A percentile compares a stretch with the other conserved stretches of the same genome.
These are phyloP conservation scores for Russula sp. DNA, from an alignment of 768 basidiomycete genomes.

Conservation along the genomic window DNA sequence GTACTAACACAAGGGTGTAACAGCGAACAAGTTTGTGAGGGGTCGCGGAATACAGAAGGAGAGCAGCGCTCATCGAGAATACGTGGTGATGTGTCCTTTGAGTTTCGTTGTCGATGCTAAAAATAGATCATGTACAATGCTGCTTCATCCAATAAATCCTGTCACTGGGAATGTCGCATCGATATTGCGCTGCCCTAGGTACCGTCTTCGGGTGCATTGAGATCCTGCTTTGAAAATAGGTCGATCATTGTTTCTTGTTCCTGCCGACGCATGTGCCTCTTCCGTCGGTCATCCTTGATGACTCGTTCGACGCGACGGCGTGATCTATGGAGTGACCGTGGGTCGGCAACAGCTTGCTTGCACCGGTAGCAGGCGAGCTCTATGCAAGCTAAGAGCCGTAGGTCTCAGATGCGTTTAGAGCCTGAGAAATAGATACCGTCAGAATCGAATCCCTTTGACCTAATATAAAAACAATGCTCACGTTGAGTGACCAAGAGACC, in stretches of 20 bases:
- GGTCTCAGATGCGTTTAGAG: conserved; percentile 81
- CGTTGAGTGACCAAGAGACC: conserved; percentile 83
- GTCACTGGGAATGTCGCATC: conserved; percentile 10
- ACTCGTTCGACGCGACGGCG: conserved; percentile 72
- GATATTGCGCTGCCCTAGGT: conserved; percentile 6
- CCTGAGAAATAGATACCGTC: conserved; percentile 43
- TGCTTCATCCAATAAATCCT: conserved; percentile 25
- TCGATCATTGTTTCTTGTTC: conserved; percentile 82
- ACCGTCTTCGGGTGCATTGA: conserved; percentile 33
- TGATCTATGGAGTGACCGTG: conserved; percentile 58
- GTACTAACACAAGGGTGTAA: conserved; percentile 2
- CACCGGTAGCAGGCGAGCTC: conserved; percentile 81
- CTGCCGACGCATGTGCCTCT: conserved; percentile 75
- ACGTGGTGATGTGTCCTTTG: conserved; percentile 1
- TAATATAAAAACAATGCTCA: conserved; percentile 38
- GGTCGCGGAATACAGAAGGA: conserved; percentile 13
- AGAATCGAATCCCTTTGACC: conserved; percentile 2
- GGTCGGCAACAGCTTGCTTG: conserved; percentile 64
- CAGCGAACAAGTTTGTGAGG: background rate
- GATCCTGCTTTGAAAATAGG: conserved; percentile 60
- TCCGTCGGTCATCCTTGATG: conserved; percentile 83
- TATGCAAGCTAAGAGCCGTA: conserved; percentile 77
- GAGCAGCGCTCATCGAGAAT: conserved; percentile 8
- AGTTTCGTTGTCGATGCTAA: conserved; percentile 19
- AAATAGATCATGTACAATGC: conserved; percentile 28